Base-by-base conservation (phyloP, 352 stramenopile genomes). In the Peronospora destructor region DNA sequence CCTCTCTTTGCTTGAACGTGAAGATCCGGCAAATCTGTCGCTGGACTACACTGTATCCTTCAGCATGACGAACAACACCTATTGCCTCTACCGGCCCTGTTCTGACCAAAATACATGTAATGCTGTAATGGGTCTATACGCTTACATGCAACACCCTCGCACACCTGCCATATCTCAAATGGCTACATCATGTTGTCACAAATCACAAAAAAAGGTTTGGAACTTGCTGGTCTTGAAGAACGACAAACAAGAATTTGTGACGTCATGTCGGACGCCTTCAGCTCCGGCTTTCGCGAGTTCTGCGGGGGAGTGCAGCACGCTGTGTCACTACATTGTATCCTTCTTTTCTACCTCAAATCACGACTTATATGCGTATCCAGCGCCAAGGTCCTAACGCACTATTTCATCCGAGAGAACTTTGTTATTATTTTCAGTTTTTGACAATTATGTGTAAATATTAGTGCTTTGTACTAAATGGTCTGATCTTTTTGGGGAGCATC, bases 401-500 rank as follows among this genome's bases (percentile, higher is more conserved):
- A 40, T 36, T 45, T n/a, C 29, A 36, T 16, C 32, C 5, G 25
- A 2, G 26, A 10, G 28, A 46, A 16, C 8, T 5, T 10, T 9
- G 16, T 17, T 17, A 6, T 44, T 43, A 30, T 45, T 36, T 41
- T 6, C 26, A 30, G 2, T 30, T 1, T 30, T 30, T 28, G 25
- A 28, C 25, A 30, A 7, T 21, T 30, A 1, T 30, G 4, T 30
- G 5, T 30, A 1, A 30, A 30, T 7, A 19, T 47, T 17, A 83
- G 77, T 94, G 83, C 52, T 87, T 94, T 45, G 74, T 91, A 46
- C 73, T 94, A n/a, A 94, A 94, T 56, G 83, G 83, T 0, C 75
- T 94, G 17, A 91, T 94, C 53, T 94, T 94, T 50, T 66, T 94
- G 30, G 83, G 83, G 34, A 92, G 81, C 57, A 94, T 94, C 41